These are phyloP conservation scores for Lactifluus hygrophoroides DNA, from an alignment of 768 basidiomycete species.

Conservation along the genomic window DNA sequence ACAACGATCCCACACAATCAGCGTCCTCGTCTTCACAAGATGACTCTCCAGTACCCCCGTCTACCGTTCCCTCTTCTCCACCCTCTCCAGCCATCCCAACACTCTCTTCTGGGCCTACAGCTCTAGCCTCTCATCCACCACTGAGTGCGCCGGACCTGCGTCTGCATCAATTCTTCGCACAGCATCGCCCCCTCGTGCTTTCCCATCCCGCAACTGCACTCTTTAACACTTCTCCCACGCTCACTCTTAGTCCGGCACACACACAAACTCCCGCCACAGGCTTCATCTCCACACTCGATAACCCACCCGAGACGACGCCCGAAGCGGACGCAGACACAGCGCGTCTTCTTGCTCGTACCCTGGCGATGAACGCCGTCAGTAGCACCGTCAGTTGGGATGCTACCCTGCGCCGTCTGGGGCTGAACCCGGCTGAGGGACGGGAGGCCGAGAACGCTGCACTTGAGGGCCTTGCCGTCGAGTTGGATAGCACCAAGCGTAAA, in stretches of 20 bases:
- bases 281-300: slow-evolving; percentile 30
- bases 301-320: slow-evolving; percentile 41
- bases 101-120: slow-evolving; percentile 2
- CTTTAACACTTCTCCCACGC: slow-evolving; percentile 29
- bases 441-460: slow-evolving; percentile 45
- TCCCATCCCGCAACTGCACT: slow-evolving; percentile 51
- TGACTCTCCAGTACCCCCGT: slow-evolving; percentile 1
- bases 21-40: neutral
- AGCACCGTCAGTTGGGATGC: slow-evolving; percentile 60
- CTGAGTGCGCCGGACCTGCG: slow-evolving; percentile 63
- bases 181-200: slow-evolving; percentile 70
- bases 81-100: neutral
- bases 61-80: neutral
- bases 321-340: slow-evolving; percentile 78
- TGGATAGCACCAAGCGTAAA: slow-evolving; percentile 82
- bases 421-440: slow-evolving; percentile 44
- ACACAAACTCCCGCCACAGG: slow-evolving; percentile 13
- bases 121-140: slow-evolving; percentile 39
- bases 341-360: slow-evolving; percentile 64
- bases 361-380: slow-evolving; percentile 60
- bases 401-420: slow-evolving; percentile 54
- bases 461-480: slow-evolving; percentile 53
- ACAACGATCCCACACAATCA: slow-evolving; percentile 13
- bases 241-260: neutral
- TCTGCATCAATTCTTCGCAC: slow-evolving; percentile 77